Conservation (phyloP, 2,329 filamentous ascomycete species). For the Neocatenulostroma microsporum region DNA sequence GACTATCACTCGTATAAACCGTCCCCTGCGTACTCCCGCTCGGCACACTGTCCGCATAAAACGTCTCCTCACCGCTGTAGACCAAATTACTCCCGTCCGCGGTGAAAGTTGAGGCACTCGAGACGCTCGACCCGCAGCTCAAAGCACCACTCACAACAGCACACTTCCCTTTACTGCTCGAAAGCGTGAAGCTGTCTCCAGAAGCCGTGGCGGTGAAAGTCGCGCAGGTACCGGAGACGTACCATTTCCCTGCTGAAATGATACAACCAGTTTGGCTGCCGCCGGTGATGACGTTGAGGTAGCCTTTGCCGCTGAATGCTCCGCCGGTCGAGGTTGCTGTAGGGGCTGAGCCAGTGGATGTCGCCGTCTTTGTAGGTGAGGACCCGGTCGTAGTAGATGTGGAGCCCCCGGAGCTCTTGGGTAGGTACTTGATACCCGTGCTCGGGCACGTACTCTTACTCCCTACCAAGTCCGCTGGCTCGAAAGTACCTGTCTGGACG, state of each 20-base stretch:
- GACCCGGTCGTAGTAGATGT: constrained; percentile 15
- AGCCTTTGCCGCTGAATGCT: constrained; percentile 51
- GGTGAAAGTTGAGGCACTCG: constrained; percentile 36
- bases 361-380: constrained; percentile 26
- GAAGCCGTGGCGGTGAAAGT: constrained; percentile 50
- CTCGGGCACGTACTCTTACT: constrained; percentile 55
- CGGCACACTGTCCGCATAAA: constrained; percentile 38
- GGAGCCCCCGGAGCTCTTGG: constrained; percentile 40
- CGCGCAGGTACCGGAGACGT: constrained; percentile 58
- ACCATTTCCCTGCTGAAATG: constrained; percentile 61
- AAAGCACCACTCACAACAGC: constrained; percentile 48
- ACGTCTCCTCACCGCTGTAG: constrained; percentile 32
- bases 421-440: constrained; percentile 57
- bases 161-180: constrained; percentile 53
- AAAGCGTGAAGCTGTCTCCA: constrained; percentile 46
- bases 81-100: constrained; percentile 30
- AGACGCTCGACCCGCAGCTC: constrained; percentile 47
- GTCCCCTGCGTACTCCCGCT: constrained; percentile 37
- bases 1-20: constrained; percentile 33
- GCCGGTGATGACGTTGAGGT: constrained; percentile 48
- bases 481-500: constrained; percentile 54
- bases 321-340: constrained; percentile 27
- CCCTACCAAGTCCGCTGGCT: constrained; percentile 46
- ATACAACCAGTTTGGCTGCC: constrained; percentile 55
- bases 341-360: constrained; percentile 18